Percentiles rank a stretch among this genome's conserved stretches.
phyloP scores from a whole-genome alignment of 2,329 filamentous ascomycete species.

The Lachnellula willkommii region DNA sequence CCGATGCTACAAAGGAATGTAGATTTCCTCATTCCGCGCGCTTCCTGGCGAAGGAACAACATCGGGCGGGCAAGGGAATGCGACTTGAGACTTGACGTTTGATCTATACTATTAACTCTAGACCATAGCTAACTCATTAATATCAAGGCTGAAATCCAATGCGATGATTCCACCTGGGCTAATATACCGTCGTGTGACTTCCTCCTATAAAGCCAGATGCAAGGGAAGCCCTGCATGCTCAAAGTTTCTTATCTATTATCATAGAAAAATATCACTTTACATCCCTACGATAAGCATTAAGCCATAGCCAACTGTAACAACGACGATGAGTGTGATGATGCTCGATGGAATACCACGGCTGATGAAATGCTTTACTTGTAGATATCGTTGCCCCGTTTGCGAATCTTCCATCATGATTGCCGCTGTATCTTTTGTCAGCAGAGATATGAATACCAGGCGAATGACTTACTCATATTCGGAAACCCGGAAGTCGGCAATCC shows the following conservation, averaged over 20 bases:
- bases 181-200: not conserved
- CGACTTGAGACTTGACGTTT: too few species aligned
- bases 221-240: not conserved
- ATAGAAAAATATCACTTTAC: constrained; percentile 1
- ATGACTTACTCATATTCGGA: constrained; percentile 93
- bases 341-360: constrained; percentile 87
- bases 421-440: constrained; percentile 46
- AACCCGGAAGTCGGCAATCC: constrained; percentile 92
- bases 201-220: not conserved
- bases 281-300: constrained; percentile 59
- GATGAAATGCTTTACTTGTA: constrained; percentile 90
- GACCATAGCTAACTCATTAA: too few species aligned
- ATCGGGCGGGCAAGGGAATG: too few species aligned
- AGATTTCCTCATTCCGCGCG: too few species aligned
- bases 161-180: not conserved
- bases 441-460: constrained; percentile 2
- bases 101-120: too few species aligned
- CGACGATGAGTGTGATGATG: constrained; percentile 72
- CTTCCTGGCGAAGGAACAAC: too few species aligned
- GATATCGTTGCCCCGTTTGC: constrained; percentile 81
- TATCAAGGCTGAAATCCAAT: not conserved
- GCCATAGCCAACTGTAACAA: constrained; percentile 85
- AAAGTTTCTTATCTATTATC: not conserved
- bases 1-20: too few species aligned
- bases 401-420: constrained; percentile 99